A percentile compares a stretch with the other conserved stretches of the same genome.
Evolutionary conservation across 1,139 yeast species (phyloP).

Genomic region (Hansenula sp.): DNA sequence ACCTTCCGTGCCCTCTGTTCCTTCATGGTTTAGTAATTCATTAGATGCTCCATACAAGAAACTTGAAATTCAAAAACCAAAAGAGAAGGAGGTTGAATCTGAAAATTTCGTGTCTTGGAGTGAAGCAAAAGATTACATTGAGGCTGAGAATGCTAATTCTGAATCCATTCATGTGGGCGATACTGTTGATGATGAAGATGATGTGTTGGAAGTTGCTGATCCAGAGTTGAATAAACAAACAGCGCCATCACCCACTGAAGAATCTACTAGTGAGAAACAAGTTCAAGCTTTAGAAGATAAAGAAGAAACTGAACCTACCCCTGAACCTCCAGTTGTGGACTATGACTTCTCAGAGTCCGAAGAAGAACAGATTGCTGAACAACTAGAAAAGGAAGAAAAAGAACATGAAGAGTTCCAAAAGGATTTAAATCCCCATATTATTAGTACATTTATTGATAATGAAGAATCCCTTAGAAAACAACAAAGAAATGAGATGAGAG

Average conservation of each 20-base stretch:
- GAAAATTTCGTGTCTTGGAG: conserved; percentile 44
- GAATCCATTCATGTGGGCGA: conserved; percentile 6
- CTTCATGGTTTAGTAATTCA: conserved; percentile 5
- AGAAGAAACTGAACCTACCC: neutral
- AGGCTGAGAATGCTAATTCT: too few species aligned
- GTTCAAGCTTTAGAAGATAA: conserved; percentile 9
- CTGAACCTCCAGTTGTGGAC: conserved; percentile 32
- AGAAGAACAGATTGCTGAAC: conserved; percentile 59
- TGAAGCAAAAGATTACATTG: conserved; percentile 36
- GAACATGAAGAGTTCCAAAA: conserved; percentile 66
- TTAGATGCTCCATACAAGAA: neutral
- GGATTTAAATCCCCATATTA: conserved; percentile 31
- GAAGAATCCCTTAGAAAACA: conserved; percentile 48
- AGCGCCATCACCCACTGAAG: conserved; percentile 3
- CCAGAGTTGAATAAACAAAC: too few species aligned
- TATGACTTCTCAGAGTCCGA: conserved; percentile 76
- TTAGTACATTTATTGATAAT: conserved; percentile 29
- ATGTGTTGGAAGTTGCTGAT: conserved; percentile 12
- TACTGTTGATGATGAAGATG: conserved; percentile 8
- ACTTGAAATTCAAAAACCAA: neutral
- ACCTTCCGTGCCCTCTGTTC: neutral
- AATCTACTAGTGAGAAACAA: conserved; percentile 4
- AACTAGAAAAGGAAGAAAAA: conserved; percentile 61
- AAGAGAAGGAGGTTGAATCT: neutral
- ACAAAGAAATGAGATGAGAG: conserved; percentile 67